Base-by-base conservation (phyloP, 768 basidiomycete genomes). In the Auriscalpium microsporum region DNA sequence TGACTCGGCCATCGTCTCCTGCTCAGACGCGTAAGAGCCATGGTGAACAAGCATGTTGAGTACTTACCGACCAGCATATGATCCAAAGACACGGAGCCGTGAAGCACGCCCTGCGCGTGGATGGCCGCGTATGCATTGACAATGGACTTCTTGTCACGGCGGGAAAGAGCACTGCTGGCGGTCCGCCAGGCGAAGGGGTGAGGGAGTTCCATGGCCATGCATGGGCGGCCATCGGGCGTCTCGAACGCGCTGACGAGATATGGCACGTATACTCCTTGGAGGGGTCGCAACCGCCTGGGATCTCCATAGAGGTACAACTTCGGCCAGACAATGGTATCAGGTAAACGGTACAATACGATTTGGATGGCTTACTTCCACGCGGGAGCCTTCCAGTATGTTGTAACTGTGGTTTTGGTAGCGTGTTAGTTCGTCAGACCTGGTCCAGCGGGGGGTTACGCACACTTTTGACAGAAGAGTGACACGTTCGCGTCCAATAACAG, bases 131-230 rank as follows among this genome's bases (percentile, higher is more conserved):
- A 79, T 10, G 81, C 78, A 5, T 72, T 69, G 16, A 86, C 66
- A 54, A 79, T 76, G 33, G 70, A 71, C 55, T 75, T 67, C 66
- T 85, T 85, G 54, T 83, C 67, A 11, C 71, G 61, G 11, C 63
- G 62, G 2, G 82, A 80, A 79, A 86, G 83, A 38, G 71, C 73
- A 7, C 74, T 65, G 7, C 76, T 78, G 6, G 84, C 79, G 54
- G 82, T 76, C 54, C 81, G 73, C 82, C 84, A 84, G 63, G 82
- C 80, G 7, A 72, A 72, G 11, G 67, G 70, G 58, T 84, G 80
- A 1, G 84, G 84, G 11, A 75, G 68, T 61, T 80, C 80, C 73
- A 82, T 78, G 9, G 76, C 71, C 6, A 78, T 62, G 58, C 72
- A 73, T 46, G 55, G 51, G 51, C 78, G 67, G 4, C 69, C 63